Conservation (phyloP, 23 red algal species). For the Gracilaria domingensis region DNA sequence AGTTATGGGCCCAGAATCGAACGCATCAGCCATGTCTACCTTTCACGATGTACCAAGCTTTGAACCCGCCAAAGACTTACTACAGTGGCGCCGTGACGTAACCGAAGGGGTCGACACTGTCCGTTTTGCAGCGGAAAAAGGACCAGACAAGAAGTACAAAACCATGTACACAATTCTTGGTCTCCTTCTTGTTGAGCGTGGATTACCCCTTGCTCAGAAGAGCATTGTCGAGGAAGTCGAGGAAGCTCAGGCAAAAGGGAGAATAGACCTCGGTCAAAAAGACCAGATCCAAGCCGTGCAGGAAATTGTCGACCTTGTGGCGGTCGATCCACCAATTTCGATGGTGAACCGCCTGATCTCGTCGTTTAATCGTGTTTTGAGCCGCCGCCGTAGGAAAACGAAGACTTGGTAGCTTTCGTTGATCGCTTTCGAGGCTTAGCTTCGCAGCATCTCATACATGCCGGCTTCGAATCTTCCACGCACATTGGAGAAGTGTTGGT, state of each 20-base stretch:
- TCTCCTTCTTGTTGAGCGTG: not conserved
- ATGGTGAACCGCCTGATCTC: not conserved
- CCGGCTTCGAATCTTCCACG: not conserved
- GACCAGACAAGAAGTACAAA: not conserved
- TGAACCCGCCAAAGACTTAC: too few species aligned
- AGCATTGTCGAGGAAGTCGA: constrained; percentile 27
- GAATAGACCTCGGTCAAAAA: constrained; percentile 3
- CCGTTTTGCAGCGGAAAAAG: not conserved
- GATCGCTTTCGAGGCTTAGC: not conserved
- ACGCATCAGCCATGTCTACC: too few species aligned
- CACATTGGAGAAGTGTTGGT: not conserved
- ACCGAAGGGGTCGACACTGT: constrained; percentile 15
- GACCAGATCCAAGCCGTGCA: not conserved
- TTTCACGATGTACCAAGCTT: too few species aligned
- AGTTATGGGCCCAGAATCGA: too few species aligned
- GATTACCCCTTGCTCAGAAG: constrained; percentile 20
- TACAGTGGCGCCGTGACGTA: not conserved
- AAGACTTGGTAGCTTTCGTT: not conserved
- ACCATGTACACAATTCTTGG: constrained; percentile 34
- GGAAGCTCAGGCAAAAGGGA: constrained; percentile 23
- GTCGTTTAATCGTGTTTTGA: not conserved
- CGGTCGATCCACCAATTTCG: not conserved
- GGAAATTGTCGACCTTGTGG: not conserved
- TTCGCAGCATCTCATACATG: not conserved
- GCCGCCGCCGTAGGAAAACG: not conserved